A percentile compares a stretch with the other conserved stretches of the same genome.
These are phyloP conservation scores for Cyamopsis tetragonoloba DNA, from an alignment of 306 rosid species.

Conservation along the genomic window DNA sequence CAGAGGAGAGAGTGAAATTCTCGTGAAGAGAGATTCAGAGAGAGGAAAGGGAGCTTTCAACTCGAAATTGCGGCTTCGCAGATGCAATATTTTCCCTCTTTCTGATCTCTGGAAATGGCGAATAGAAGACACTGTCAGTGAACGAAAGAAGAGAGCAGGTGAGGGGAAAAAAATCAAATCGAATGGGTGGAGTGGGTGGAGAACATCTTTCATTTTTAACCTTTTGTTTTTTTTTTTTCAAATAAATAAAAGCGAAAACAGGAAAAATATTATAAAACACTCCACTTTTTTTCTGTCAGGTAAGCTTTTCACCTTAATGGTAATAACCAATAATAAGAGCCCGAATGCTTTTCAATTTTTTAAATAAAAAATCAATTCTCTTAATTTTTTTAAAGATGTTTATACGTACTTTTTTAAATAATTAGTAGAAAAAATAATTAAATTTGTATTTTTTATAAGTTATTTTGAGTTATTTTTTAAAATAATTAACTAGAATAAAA, in stretches of 20 bases:
- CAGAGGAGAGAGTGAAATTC: conserved; percentile 6
- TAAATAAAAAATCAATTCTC: no score
- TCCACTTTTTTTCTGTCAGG: no score
- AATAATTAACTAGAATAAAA: no score
- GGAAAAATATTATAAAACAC: no score
- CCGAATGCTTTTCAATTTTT: no score
- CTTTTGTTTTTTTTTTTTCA: background rate
- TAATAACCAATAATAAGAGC: no score
- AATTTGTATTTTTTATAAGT: no score
- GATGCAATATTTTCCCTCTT: background rate
- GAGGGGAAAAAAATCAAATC: background rate
- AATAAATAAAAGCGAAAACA: background rate
- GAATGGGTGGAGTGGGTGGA: conserved; percentile 66
- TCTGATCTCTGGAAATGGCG: conserved; percentile 19
- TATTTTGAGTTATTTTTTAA: no score
- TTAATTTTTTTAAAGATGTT: no score
- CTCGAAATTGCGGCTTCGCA: background rate
- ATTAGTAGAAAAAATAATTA: no score
- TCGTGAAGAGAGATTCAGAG: conserved; percentile 32
- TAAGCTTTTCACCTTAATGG: no score
- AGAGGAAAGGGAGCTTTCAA: conserved; percentile 24
- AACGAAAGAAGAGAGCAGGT: conserved; percentile 14
- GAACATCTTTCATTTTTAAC: conserved; percentile 17
- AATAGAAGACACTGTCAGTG: conserved; percentile 48
- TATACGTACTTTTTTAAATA: no score